phyloP scores from a whole-genome alignment of 2,329 filamentous ascomycete genomes.

The Alternaria hordeiaustralica region DNA sequence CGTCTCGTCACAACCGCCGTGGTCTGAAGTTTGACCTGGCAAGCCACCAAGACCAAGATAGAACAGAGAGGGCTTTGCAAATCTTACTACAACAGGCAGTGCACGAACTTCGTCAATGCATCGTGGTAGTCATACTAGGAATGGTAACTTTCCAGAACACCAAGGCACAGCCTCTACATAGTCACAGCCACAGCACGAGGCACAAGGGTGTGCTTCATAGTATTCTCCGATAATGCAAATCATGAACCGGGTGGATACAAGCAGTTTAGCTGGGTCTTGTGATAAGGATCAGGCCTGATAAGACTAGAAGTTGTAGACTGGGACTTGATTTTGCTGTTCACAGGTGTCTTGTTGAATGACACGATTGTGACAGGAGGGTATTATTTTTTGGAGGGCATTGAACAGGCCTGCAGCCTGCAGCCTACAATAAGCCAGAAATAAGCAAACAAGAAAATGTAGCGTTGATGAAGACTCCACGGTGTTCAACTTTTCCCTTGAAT shows the following conservation, averaged over 20 bases:
- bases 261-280: conserved; percentile 7
- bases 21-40: background rate
- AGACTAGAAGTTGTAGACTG: conserved; percentile 20
- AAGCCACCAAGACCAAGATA: background rate
- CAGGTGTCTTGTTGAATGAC: conserved; percentile 38
- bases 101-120: conserved; percentile 3
- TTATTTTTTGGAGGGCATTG: background rate
- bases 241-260: conserved; percentile 19
- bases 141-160: conserved; percentile 28
- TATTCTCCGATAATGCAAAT: conserved; percentile 26
- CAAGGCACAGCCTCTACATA: background rate
- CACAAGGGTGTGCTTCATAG: conserved; percentile 20
- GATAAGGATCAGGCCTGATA: conserved; percentile 4
- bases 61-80: background rate
- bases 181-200: conserved; percentile 6
- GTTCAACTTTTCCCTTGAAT: background rate
- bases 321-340: conserved; percentile 14
- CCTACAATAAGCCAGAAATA: background rate
- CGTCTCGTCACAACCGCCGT: background rate
- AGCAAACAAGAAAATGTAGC: background rate
- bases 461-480: background rate
- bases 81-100: background rate
- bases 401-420: background rate
- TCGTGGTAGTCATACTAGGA: background rate
- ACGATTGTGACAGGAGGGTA: background rate